A percentile compares a stretch with the other conserved stretches of the same genome.
Evolutionary conservation across 805 yeast species (phyloP).

Genomic region (Saturnispora galanensis): DNA sequence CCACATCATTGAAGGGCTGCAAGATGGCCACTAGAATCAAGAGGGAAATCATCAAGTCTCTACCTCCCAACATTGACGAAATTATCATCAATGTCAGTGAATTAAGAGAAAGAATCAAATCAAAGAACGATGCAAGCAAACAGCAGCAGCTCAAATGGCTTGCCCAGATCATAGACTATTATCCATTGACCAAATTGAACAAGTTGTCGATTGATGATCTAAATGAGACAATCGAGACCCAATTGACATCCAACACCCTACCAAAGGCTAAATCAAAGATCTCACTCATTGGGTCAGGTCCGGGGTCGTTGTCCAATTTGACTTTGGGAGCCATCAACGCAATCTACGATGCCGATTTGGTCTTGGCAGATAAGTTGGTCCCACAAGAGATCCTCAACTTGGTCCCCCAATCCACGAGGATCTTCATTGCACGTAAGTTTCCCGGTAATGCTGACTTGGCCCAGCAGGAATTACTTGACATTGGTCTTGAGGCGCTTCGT

Average conservation of each 20-base stretch:
- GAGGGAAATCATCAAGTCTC: slow-evolving; percentile 53
- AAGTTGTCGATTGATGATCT: slow-evolving; percentile 51
- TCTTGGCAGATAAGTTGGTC: slow-evolving; percentile 85
- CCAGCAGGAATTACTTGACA: slow-evolving; percentile 68
- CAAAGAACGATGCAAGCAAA: slow-evolving; percentile 31
- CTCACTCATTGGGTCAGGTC: slow-evolving; percentile 89
- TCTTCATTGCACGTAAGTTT: slow-evolving; percentile 84
- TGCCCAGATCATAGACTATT: slow-evolving; percentile 84
- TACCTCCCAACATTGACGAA: slow-evolving; percentile 63
- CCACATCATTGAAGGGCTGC: slow-evolving; percentile 87
- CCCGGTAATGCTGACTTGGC: slow-evolving; percentile 97
- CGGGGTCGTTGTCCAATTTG: slow-evolving; percentile 74
- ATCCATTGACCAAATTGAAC: slow-evolving; percentile 61
- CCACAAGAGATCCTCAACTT: slow-evolving; percentile 79
- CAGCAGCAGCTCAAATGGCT: slow-evolving; percentile 69
- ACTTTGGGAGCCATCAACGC: slow-evolving; percentile 80
- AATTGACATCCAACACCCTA: background rate
- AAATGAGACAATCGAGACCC: slow-evolving; percentile 10
- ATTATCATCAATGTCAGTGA: slow-evolving; percentile 63
- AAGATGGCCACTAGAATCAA: slow-evolving; percentile 71
- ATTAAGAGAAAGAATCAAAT: slow-evolving; percentile 33
- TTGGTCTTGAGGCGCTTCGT: slow-evolving; percentile 56
- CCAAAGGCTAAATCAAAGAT: slow-evolving; percentile 40
- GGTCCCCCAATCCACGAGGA: slow-evolving; percentile 65
- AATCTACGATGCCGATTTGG: slow-evolving; percentile 71